Evolutionary conservation across 2,329 filamentous ascomycete species (phyloP).

Genomic region (Epichloe festucae): DNA sequence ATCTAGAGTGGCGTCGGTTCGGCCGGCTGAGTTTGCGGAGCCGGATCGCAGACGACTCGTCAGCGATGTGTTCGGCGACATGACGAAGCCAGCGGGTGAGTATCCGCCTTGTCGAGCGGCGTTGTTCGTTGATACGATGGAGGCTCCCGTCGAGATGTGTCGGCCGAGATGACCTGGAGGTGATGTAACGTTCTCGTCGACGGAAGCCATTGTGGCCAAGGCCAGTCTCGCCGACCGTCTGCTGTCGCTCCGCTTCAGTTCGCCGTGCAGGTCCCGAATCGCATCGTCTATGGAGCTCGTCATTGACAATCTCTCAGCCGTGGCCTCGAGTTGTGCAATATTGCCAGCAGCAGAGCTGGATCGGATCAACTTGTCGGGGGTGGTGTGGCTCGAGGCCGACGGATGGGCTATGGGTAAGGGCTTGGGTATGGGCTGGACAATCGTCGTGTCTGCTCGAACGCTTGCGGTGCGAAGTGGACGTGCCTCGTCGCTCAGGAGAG

Average conservation of each 20-base stretch:
- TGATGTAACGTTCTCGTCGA: not conserved
- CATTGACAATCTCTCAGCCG: constrained; percentile 60
- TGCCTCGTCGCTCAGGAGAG: constrained; percentile 5
- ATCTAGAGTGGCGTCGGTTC: constrained; percentile 29
- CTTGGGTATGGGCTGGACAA: constrained; percentile 28
- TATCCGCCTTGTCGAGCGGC: constrained; percentile 57
- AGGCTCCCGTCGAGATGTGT: constrained; percentile 37
- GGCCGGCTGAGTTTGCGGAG: constrained; percentile 34
- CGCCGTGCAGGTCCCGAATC: constrained; percentile 58
- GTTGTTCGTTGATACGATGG: constrained; percentile 58
- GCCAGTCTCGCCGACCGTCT: constrained; percentile 50
- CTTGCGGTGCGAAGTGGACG: constrained; percentile 22
- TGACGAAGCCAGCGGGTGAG: constrained; percentile 53
- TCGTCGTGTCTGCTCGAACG: constrained; percentile 32
- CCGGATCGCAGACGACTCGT: constrained; percentile 42
- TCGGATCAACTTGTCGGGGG: constrained; percentile 47
- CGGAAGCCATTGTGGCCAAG: constrained; percentile 18
- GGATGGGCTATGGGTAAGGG: constrained; percentile 35
- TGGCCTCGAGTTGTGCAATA: constrained; percentile 62
- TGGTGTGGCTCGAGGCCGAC: constrained; percentile 29
- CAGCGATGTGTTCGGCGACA: constrained; percentile 52
- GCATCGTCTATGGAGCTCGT: constrained; percentile 67
- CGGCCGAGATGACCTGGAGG: constrained; percentile 21
- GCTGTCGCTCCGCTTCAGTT: constrained; percentile 58
- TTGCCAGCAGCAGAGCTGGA: constrained; percentile 52